Percentiles rank a stretch among this genome's conserved stretches.
Conservation (phyloP, 1,139 yeast genomes). For the Debaryomyces psychrophilus region DNA sequence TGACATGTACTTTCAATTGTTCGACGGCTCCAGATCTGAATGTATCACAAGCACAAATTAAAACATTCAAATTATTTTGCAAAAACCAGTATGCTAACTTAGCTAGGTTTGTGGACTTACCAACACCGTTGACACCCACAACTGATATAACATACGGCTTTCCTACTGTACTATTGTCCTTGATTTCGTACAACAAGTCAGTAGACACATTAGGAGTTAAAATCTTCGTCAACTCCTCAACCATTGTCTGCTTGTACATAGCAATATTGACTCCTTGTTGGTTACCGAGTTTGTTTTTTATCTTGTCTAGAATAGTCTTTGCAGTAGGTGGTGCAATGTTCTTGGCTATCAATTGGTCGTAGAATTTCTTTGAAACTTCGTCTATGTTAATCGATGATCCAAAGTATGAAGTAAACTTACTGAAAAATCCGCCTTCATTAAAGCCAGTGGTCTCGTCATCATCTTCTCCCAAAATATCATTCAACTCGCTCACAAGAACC, state of each 20-base stretch:
- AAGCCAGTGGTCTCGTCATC: conserved; percentile 18
- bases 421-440: conserved; percentile 26
- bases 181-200: conserved; percentile 83
- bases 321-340: conserved; percentile 50
- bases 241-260: conserved; percentile 58
- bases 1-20: conserved; percentile 91
- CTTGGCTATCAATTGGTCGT: conserved; percentile 46
- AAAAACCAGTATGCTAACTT: conserved; percentile 94
- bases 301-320: conserved; percentile 38
- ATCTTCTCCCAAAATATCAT: conserved; percentile 42
- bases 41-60: conserved; percentile 97
- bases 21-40: conserved; percentile 98
- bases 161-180: conserved; percentile 40
- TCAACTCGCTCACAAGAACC: conserved; percentile 47
- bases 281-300: conserved; percentile 33
- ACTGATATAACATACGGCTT: conserved; percentile 92
- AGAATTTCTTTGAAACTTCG: conserved; percentile 45
- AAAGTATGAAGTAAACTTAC: conserved; percentile 42
- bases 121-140: conserved; percentile 98
- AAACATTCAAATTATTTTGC: conserved; percentile 83
- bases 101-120: conserved; percentile 93
- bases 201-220: conserved; percentile 92
- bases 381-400: conserved; percentile 42
- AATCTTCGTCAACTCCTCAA: conserved; percentile 76
- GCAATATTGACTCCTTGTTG: conserved; percentile 35